These are phyloP conservation scores for Yamadazyma conglobata DNA, from an alignment of 1,139 yeast species.

Conservation along the genomic window DNA sequence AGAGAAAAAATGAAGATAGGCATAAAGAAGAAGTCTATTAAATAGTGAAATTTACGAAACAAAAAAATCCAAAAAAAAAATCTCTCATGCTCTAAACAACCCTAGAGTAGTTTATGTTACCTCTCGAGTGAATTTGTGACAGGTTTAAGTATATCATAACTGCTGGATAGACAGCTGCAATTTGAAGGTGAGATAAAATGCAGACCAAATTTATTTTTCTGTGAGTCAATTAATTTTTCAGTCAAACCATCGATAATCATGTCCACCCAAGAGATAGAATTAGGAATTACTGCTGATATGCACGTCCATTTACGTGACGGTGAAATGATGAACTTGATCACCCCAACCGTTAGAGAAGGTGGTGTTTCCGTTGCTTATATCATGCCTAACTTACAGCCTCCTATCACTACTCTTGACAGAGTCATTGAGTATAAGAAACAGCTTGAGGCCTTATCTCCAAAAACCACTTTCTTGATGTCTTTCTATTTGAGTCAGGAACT, in stretches of 20 bases:
- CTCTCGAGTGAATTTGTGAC: too few relatives aligned
- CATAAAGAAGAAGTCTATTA: too few relatives aligned
- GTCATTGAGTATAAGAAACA: constrained; percentile 67
- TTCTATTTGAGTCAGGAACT: constrained; percentile 74
- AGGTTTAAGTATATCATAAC: too few relatives aligned
- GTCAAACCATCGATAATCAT: constrained; percentile 7
- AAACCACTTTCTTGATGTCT: constrained; percentile 88
- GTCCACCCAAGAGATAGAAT: constrained; percentile 40
- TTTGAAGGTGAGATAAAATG: too few relatives aligned
- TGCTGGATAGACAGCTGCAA: too few relatives aligned
- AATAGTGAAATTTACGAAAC: too few relatives aligned
- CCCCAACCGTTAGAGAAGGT: constrained; percentile 88
- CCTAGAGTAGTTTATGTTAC: too few relatives aligned
- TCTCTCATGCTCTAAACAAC: too few relatives aligned
- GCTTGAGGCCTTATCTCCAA: constrained; percentile 67
- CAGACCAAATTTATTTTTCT: too few relatives aligned
- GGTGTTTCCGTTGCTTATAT: constrained; percentile 89
- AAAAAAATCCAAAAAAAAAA: too few relatives aligned
- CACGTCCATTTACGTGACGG: constrained; percentile 97
- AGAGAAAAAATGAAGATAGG: too few relatives aligned
- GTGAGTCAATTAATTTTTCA: too few relatives aligned
- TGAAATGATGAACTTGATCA: constrained; percentile 81
- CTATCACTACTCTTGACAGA: constrained; percentile 74
- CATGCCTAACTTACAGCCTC: constrained; percentile 96
- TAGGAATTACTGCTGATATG: constrained; percentile 90